Evolutionary conservation across 148 eudicot genomes (phyloP).

Genomic region (Dysphania ambrosioides): DNA sequence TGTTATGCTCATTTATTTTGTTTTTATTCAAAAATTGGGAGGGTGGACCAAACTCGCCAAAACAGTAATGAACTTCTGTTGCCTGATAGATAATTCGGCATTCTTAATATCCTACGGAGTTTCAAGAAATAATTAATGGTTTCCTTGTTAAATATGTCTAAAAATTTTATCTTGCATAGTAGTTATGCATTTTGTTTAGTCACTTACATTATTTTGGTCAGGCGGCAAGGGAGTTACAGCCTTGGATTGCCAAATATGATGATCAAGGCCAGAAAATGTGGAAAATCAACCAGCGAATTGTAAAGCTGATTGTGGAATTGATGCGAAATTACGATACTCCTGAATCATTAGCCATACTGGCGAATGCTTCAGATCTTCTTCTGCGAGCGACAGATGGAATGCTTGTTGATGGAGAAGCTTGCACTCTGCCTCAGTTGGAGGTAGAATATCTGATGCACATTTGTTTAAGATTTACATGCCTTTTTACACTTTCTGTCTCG

Average conservation of each 20-base stretch:
- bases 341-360: constrained; percentile 77
- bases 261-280: constrained; percentile 93
- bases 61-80: too few relatives aligned
- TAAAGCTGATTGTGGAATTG: constrained; percentile 85
- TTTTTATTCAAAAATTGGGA: neutral
- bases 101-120: too few relatives aligned
- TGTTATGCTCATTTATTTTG: neutral
- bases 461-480: neutral
- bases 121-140: too few relatives aligned
- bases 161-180: neutral
- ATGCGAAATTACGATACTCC: constrained; percentile 89
- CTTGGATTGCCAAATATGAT: constrained; percentile 97
- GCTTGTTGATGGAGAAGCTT: constrained; percentile 99
- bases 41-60: neutral
- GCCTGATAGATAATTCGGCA: constrained; percentile 2
- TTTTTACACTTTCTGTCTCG: neutral
- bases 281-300: constrained; percentile 89
- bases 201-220: constrained; percentile 40
- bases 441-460: constrained; percentile 30
- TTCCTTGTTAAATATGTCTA: constrained; percentile 9
- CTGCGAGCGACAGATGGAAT: constrained; percentile 97
- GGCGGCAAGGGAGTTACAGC: constrained; percentile 97
- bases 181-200: constrained; percentile 15
- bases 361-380: constrained; percentile 94
- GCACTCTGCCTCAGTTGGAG: constrained; percentile 98